These are phyloP conservation scores for Populus pruinosa DNA, from an alignment of 345 rosid genomes.

Conservation along the genomic window DNA sequence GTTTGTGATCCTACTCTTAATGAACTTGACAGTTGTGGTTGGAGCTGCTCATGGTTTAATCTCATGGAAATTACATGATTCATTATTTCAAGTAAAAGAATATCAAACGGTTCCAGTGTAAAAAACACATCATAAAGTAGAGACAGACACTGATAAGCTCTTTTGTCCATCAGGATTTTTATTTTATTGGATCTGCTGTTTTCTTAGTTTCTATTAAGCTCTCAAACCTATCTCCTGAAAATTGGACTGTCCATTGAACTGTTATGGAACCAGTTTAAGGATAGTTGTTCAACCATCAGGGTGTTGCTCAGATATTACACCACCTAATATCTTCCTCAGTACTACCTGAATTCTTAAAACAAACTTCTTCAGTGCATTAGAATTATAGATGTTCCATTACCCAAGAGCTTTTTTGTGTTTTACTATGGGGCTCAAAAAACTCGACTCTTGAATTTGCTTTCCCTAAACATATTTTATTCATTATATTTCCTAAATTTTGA, in stretches of 20 bases:
- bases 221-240: background rate
- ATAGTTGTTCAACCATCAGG: background rate
- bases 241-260: background rate
- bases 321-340: background rate
- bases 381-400: background rate
- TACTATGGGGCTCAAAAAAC: background rate
- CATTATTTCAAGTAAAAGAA: background rate
- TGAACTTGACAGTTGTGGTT: background rate
- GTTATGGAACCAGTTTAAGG: background rate
- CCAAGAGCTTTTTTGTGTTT: background rate
- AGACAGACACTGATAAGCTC: background rate
- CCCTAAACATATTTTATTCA: slow-evolving; percentile 1
- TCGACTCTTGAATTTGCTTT: background rate
- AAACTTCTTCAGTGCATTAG: background rate
- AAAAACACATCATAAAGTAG: background rate
- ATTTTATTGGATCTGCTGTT: background rate
- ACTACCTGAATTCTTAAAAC: background rate
- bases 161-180: background rate
- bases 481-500: slow-evolving; percentile 14
- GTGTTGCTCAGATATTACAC: background rate
- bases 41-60: background rate
- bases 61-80: background rate
- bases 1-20: background rate
- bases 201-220: background rate
- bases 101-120: background rate